Conservation (phyloP, 345 rosid species). For the Moricandia arvensis region DNA sequence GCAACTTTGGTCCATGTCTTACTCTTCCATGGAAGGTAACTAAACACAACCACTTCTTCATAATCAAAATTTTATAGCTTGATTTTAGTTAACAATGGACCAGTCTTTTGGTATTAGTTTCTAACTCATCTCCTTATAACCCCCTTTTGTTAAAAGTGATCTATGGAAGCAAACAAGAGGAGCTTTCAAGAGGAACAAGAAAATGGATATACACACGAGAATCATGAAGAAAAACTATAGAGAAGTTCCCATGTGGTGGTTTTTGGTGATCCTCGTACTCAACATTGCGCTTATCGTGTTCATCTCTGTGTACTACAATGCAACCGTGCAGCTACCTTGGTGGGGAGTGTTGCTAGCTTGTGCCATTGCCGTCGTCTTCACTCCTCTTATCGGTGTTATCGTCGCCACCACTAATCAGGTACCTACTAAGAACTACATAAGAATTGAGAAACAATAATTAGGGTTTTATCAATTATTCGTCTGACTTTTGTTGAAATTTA, state of each 20-base stretch:
- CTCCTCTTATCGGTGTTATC: conserved; percentile 79
- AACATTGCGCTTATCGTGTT: conserved; percentile 54
- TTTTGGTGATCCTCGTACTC: conserved; percentile 47
- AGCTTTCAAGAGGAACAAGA: conserved; percentile 50
- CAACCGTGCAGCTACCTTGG: conserved; percentile 80
- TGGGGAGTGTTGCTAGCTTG: conserved; percentile 93
- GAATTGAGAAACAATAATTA: background rate
- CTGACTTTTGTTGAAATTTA: background rate
- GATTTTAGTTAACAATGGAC: background rate
- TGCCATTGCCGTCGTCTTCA: conserved; percentile 63
- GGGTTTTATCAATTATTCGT: background rate
- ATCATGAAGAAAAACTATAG: conserved; percentile 72
- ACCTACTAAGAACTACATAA: background rate
- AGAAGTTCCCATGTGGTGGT: conserved; percentile 82
- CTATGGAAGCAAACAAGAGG: conserved; percentile 52
- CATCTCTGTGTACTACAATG: conserved; percentile 58
- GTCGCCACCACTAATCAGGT: conserved; percentile 66
- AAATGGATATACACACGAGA: conserved; percentile 71
- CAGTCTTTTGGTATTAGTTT: background rate
- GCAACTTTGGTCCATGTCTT: conserved; percentile 65
- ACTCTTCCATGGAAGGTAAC: conserved; percentile 63
- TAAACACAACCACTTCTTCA: background rate
- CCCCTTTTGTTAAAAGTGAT: background rate
- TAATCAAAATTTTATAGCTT: background rate
- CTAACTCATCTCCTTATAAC: background rate